Conservation (phyloP, 2,329 filamentous ascomycete species). For the Colletotrichum liaoningense region DNA sequence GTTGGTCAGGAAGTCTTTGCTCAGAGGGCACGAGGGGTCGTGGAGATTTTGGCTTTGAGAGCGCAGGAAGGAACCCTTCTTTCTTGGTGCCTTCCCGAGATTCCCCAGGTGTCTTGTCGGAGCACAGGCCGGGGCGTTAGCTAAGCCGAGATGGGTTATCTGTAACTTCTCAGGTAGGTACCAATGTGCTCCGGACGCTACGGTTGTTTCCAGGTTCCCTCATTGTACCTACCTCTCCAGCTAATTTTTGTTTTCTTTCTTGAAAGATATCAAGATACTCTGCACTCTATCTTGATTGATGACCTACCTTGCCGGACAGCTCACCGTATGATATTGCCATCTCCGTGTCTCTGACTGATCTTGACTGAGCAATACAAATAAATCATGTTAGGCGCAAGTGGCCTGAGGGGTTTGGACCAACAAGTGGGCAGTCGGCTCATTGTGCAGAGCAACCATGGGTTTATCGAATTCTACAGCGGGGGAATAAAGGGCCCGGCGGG, state of each 20-base stretch:
- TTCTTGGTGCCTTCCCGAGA: neutral
- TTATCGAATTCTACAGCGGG: slow-evolving; percentile 1
- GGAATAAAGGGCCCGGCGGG: neutral
- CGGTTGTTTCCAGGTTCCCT: too few relatives aligned
- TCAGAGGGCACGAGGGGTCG: neutral
- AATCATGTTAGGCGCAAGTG: neutral
- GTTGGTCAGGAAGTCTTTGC: neutral
- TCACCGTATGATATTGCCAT: neutral
- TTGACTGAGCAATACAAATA: neutral
- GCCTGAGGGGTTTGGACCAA: neutral
- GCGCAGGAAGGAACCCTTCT: neutral
- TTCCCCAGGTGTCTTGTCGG: neutral
- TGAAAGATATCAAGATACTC: too few relatives aligned
- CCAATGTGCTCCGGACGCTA: too few relatives aligned
- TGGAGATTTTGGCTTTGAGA: neutral
- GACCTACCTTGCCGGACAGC: neutral
- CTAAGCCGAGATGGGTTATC: neutral
- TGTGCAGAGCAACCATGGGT: slow-evolving; percentile 5
- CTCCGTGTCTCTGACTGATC: neutral
- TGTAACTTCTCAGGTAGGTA: too few relatives aligned
- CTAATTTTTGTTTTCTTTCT: too few relatives aligned
- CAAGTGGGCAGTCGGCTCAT: slow-evolving; percentile 14
- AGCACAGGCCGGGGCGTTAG: neutral
- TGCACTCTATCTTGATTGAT: too few relatives aligned
- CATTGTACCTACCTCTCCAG: too few relatives aligned